These are phyloP conservation scores for Podospora australis DNA, from an alignment of 495 filamentous ascomycete genomes.

Conservation along the genomic window DNA sequence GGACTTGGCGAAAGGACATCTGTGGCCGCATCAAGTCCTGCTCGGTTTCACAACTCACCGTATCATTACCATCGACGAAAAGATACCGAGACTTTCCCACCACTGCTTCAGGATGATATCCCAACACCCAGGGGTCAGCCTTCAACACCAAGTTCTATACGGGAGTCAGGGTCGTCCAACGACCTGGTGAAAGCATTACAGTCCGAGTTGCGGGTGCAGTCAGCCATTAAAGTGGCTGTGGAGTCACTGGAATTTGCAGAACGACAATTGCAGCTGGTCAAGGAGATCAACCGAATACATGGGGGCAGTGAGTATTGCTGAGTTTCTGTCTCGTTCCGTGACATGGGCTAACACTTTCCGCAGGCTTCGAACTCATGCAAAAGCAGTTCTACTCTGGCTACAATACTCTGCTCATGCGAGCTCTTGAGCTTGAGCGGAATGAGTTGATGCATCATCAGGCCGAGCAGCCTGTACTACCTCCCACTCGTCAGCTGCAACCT, in stretches of 20 bases:
- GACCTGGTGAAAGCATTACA: conserved; percentile 19
- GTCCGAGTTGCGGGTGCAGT: conserved; percentile 28
- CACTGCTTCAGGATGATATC: background rate
- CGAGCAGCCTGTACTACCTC: background rate
- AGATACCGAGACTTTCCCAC: background rate
- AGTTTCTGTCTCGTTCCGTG: background rate
- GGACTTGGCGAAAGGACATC: no score
- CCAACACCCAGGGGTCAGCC: background rate
- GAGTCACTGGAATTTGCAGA: conserved; percentile 30
- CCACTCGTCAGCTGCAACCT: background rate
- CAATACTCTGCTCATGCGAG: conserved; percentile 22
- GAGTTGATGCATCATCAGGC: conserved; percentile 8
- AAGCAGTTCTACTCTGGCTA: conserved; percentile 27
- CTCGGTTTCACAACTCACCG: background rate
- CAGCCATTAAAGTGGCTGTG: conserved; percentile 27
- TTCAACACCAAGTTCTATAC: background rate
- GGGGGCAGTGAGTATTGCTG: conserved; percentile 14
- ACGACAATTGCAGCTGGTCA: conserved; percentile 22
- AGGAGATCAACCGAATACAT: conserved; percentile 18
- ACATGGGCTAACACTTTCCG: background rate
- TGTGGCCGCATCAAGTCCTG: background rate
- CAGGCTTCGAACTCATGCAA: conserved; percentile 17
- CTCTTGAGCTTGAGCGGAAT: conserved; percentile 21
- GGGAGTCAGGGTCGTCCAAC: conserved; percentile 1
- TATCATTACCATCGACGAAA: background rate